Conservation (phyloP, 1,139 yeast species). For the Suhomyces bolitotheri region DNA sequence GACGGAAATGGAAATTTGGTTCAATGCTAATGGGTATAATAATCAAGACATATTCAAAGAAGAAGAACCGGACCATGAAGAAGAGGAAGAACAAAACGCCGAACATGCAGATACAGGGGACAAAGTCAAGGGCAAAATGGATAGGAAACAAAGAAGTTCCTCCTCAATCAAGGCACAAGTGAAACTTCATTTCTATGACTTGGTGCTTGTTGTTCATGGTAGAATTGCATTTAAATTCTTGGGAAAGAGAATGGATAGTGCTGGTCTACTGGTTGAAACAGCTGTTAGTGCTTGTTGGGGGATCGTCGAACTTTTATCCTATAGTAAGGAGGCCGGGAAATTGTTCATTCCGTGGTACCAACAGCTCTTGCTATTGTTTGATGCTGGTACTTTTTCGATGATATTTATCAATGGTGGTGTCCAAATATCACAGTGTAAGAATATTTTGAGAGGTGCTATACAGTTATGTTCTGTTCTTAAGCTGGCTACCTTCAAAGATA, state of each 20-base stretch:
- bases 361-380: constrained; percentile 46
- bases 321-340: constrained; percentile 34
- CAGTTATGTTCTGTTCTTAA: constrained; percentile 29
- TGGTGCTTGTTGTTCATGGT: constrained; percentile 40
- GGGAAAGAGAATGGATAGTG: constrained; percentile 34
- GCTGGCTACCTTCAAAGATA: constrained; percentile 34
- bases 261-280: constrained; percentile 35
- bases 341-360: constrained; percentile 58
- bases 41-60: constrained; percentile 29
- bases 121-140: neutral
- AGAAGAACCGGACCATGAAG: constrained; percentile 3
- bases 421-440: constrained; percentile 25
- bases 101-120: neutral
- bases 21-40: constrained; percentile 38
- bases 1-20: constrained; percentile 32
- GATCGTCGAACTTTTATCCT: constrained; percentile 34
- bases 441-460: constrained; percentile 28
- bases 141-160: constrained; percentile 5
- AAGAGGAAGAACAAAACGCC: neutral
- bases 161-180: constrained; percentile 34
- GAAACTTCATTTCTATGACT: constrained; percentile 44
- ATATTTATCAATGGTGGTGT: constrained; percentile 49
- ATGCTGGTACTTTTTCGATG: constrained; percentile 47
- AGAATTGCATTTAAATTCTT: constrained; percentile 34
- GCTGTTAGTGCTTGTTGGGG: constrained; percentile 41